These are phyloP conservation scores for Speleostelium caveatum DNA, from an alignment of 78 protist genomes.

Conservation along the genomic window DNA sequence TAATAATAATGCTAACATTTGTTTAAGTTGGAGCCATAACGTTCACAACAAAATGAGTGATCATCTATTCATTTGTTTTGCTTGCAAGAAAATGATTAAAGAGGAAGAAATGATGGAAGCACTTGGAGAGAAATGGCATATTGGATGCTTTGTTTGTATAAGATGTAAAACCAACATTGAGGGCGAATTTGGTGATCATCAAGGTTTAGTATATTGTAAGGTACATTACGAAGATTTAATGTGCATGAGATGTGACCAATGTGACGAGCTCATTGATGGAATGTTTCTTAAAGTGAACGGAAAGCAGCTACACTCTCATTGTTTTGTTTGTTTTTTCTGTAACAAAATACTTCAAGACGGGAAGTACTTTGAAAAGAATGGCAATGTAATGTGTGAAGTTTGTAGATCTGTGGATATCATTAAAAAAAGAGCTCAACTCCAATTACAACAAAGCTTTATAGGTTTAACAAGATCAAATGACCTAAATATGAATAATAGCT, in stretches of 20 bases:
- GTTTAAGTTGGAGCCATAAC: too few species aligned
- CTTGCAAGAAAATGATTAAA: constrained; percentile 20
- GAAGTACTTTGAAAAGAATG: constrained; percentile 28
- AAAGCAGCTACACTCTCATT: constrained; percentile 36
- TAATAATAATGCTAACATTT: too few species aligned
- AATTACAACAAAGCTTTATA: constrained; percentile 38
- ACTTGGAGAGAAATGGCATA: constrained; percentile 67
- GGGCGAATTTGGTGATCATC: constrained; percentile 70
- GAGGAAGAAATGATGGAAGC: constrained; percentile 79
- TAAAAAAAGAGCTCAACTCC: constrained; percentile 63
- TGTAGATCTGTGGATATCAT: constrained; percentile 53
- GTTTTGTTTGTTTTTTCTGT: constrained; percentile 47
- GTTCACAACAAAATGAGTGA: too few species aligned
- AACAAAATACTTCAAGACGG: constrained; percentile 34
- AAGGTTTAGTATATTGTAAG: constrained; percentile 64
- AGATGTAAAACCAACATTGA: constrained; percentile 25
- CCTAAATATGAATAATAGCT: background rate
- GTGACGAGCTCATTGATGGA: constrained; percentile 48
- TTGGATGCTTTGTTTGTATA: constrained; percentile 29
- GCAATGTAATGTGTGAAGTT: constrained; percentile 14
- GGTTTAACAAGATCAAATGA: background rate
- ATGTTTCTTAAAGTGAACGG: constrained; percentile 54
- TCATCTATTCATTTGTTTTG: constrained; percentile 46
- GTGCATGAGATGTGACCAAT: constrained; percentile 13
- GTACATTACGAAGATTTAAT: constrained; percentile 61